phyloP scores from a whole-genome alignment of 805 yeast genomes.

The Suhomyces sp. region DNA sequence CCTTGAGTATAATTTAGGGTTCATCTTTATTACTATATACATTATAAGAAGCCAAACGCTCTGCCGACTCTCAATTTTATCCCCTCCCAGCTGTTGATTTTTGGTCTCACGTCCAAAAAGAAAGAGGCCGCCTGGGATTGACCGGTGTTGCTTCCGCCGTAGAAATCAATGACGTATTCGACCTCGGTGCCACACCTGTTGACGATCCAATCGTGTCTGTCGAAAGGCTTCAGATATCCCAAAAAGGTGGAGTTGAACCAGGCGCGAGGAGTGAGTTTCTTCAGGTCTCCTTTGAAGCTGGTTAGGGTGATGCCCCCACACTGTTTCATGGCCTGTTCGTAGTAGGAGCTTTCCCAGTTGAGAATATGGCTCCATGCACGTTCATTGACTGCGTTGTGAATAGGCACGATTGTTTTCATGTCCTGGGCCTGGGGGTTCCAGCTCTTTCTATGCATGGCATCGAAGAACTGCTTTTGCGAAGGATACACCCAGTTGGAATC shows the following conservation, averaged over 20 bases:
- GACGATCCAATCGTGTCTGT: slow-evolving; percentile 92
- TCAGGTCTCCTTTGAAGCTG: slow-evolving; percentile 85
- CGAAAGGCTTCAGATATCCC: slow-evolving; percentile 82
- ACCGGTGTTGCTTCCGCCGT: slow-evolving; percentile 34
- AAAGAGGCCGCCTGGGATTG: slow-evolving; percentile 49
- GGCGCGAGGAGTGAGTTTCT: slow-evolving; percentile 85
- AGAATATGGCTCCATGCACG: slow-evolving; percentile 83
- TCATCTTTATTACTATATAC: too few species aligned
- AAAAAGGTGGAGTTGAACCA: slow-evolving; percentile 56
- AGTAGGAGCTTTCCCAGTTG: slow-evolving; percentile 70
- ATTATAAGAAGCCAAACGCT: slow-evolving; percentile 47
- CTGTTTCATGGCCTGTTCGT: slow-evolving; percentile 40
- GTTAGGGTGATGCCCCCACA: slow-evolving; percentile 88
- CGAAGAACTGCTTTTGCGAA: slow-evolving; percentile 89
- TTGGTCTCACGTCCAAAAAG: slow-evolving; percentile 88
- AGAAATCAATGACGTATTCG: slow-evolving; percentile 93
- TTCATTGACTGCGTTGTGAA: slow-evolving; percentile 92
- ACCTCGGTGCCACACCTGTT: slow-evolving; percentile 79
- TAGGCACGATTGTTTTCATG: slow-evolving; percentile 89
- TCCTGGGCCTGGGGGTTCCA: slow-evolving; percentile 81
- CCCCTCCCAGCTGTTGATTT: slow-evolving; percentile 80
- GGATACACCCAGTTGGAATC: slow-evolving; percentile 88
- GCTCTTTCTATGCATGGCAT: slow-evolving; percentile 88
- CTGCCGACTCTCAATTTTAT: slow-evolving; percentile 60
- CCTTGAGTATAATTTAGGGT: too few species aligned